Evolutionary conservation across 163 green algal genomes (phyloP), one percentile per base, ranked within the genome.

Genomic region (Scenedesmus sp.): DNA sequence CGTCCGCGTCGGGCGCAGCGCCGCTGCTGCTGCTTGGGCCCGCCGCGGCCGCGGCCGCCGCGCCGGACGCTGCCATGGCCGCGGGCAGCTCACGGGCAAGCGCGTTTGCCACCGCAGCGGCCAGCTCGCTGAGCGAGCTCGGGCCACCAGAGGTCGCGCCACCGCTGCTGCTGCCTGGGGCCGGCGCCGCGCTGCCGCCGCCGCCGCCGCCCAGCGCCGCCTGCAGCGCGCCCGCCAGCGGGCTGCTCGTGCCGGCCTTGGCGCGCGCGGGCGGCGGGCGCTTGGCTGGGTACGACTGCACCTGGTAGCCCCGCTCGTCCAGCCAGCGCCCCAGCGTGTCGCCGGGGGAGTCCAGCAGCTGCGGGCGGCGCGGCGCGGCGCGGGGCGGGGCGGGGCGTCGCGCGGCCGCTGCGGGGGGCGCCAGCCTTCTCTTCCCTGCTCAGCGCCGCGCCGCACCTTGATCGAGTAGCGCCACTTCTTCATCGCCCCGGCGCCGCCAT

Each of bases 391-490:
- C n/a, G n/a, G n/a, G n/a, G n/a, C n/a, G n/a, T n/a, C n/a, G n/a
- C n/a, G n/a, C n/a, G n/a, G n/a, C n/a, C n/a, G n/a, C n/a, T n/a
- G n/a, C n/a, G n/a, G n/a, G n/a, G n/a, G n/a, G n/a, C n/a, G n/a
- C n/a, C n/a, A n/a, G n/a, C n/a, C n/a, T n/a, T n/a, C n/a, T n/a
- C n/a, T n/a, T n/a, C n/a, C n/a, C n/a, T 47, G 39, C 6, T 47
- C 7, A 47, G 39, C 39, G 39, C 39, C 39, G 7, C 39, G 39
- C 6, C 7, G 7, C 6, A 85, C 71, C 54, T 85, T 80, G 57
- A 85, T 81, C 53, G 51, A 74, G 63, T 71, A 77, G 31, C 83
- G 73, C 91, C 91, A 95, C 82, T 95, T 95, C 74, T 93, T 92
- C 39, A 67, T 81, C 15, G 86, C 80, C 0, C 72, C 84, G 82